Evolutionary conservation across 257 asterid species (phyloP).

Genomic region (Hygrophila difformis): DNA sequence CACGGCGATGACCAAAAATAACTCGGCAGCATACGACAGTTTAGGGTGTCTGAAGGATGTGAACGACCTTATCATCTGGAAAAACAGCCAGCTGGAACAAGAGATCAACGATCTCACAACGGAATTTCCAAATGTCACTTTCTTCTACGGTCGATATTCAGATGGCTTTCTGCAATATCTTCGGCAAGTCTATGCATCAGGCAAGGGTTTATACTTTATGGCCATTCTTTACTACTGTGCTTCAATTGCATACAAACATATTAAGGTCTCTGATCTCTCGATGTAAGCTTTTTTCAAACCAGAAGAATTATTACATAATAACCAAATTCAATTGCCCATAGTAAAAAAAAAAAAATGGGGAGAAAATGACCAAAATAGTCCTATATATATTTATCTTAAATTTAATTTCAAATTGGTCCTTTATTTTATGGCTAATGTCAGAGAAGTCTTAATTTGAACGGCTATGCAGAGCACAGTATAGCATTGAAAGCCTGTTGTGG

Average conservation of each 20-base stretch:
- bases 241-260: too few species aligned
- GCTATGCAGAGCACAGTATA: not conserved
- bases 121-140: not conserved
- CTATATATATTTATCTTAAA: too few species aligned
- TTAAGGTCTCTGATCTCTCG: too few species aligned
- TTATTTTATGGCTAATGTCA: not conserved
- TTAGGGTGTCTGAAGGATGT: slow-evolving; percentile 2
- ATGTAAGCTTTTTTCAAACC: too few species aligned
- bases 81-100: not conserved
- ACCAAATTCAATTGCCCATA: too few species aligned
- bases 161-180: not conserved
- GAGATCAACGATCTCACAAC: not conserved
- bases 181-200: not conserved
- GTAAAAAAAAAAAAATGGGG: too few species aligned
- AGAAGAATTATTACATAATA: too few species aligned
- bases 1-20: not conserved
- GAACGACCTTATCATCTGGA: not conserved
- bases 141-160: not conserved
- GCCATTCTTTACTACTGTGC: not conserved
- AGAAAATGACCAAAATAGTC: too few species aligned
- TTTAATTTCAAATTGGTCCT: too few species aligned
- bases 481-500: slow-evolving; percentile 8
- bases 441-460: too few species aligned
- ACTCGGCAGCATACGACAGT: not conserved
- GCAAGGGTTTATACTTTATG: not conserved